Evolutionary conservation across 345 rosid species (phyloP), one percentile per base, ranked within the genome.

Genomic region (Rhizophora apiculata): DNA sequence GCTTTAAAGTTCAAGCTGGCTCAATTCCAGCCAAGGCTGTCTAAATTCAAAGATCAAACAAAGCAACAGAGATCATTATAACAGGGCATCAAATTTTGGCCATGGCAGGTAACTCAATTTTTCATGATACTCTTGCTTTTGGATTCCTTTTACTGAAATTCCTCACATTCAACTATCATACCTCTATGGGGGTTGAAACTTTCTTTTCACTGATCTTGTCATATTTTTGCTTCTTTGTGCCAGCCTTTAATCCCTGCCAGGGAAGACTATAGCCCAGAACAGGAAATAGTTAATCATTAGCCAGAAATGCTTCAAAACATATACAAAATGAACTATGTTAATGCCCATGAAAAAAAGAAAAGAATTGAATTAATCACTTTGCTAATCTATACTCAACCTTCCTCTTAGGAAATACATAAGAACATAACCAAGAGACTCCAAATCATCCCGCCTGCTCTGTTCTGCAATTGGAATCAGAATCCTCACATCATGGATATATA

Each of bases 371-470:
- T 26, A 32, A 30, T 27, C 34, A 53, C 19, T 26, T 56, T 34
- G 46, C 57, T 62, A 19, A 18, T 57, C 20, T 49, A 73, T 32
- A 63, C 51, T 64, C 60, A 68, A 96, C 99, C 98, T 92, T 85
- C 99, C 98, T 80, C 96, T 83, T 60, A 95, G 81, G 82, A 90
- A 95, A 80, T 95, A 92, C 96, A 95, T 95, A 54, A 95, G 89
- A 79, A 95, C 96, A 79, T 92, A 92, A 82, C 98, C 98, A 72
- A 95, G 97, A 51, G 98, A 95, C 80, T 94, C 99, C 82, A 95
- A 84, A 85, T 92, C 98, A 86, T 94, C 99, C 82, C 99, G 84
- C 82, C 99, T 84, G 85, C 99, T 95, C 87, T 95, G 99, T 80
- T 95, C 97, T 95, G 89, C 81, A 70, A 69, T 46, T 59, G 59